Evolutionary conservation across 805 yeast genomes (phyloP).

Genomic region (Kodamaea hsintzibuensis): DNA sequence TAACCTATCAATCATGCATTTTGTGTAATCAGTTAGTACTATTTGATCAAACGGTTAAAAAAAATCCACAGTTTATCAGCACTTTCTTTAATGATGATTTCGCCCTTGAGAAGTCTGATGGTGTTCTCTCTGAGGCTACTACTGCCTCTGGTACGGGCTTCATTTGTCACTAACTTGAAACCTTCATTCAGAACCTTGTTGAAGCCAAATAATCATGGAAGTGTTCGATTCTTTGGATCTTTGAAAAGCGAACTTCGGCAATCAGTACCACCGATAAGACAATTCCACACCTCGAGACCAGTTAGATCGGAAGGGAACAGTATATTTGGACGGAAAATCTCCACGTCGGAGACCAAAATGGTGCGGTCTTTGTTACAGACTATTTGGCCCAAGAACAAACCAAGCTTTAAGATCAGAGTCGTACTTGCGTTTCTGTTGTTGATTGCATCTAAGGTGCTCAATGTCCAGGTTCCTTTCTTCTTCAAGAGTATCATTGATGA

Average conservation of each 20-base stretch:
- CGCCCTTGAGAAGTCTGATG: background rate
- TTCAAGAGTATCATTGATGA: slow-evolving; percentile 84
- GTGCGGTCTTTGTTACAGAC: slow-evolving; percentile 64
- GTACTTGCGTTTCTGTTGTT: slow-evolving; percentile 70
- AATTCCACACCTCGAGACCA: background rate
- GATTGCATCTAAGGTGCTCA: slow-evolving; percentile 78
- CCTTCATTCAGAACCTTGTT: background rate
- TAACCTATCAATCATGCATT: too few relatives aligned
- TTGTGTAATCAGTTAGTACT: background rate
- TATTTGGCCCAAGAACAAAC: slow-evolving; percentile 78
- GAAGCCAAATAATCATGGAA: background rate
- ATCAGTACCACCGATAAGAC: background rate
- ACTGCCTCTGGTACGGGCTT: background rate
- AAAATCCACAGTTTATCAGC: background rate
- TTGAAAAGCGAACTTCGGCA: background rate
- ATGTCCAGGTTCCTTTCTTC: slow-evolving; percentile 94
- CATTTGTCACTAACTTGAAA: background rate
- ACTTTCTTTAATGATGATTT: background rate
- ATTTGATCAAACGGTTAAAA: background rate
- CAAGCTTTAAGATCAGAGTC: slow-evolving; percentile 70
- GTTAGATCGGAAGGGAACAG: background rate
- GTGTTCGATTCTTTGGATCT: background rate
- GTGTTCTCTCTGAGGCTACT: background rate
- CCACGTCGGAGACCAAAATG: slow-evolving; percentile 46
- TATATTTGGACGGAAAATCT: slow-evolving; percentile 4